Conservation (phyloP, 768 basidiomycete genomes). For the Leccinum ochraceum region DNA sequence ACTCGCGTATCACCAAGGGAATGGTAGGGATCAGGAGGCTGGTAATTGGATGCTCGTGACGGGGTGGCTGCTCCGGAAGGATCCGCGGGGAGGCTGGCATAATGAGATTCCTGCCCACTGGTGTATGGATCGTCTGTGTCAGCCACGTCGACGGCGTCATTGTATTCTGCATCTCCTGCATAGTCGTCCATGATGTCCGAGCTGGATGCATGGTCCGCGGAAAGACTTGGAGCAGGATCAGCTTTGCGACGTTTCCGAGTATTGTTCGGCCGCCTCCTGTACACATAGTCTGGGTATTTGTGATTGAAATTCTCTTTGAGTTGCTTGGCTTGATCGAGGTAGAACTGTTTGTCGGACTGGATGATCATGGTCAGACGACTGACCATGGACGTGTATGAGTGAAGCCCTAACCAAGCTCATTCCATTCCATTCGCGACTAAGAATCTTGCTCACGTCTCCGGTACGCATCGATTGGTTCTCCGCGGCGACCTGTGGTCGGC, state of each 20-base stretch:
- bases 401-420: slow-evolving; percentile 65
- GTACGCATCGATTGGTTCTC: slow-evolving; percentile 89
- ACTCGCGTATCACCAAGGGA: slow-evolving; percentile 28
- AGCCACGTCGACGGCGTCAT: slow-evolving; percentile 39
- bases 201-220: slow-evolving; percentile 32
- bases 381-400: slow-evolving; percentile 3
- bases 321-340: slow-evolving; percentile 82
- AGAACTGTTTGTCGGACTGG: slow-evolving; percentile 83
- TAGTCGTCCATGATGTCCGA: slow-evolving; percentile 38
- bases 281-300: slow-evolving; percentile 89
- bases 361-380: slow-evolving; percentile 18
- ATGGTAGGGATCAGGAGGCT: slow-evolving; percentile 28
- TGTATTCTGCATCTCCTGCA: slow-evolving; percentile 30
- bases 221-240: slow-evolving; percentile 33
- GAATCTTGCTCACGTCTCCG: slow-evolving; percentile 85
- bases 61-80: slow-evolving; percentile 12
- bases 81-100: slow-evolving; percentile 26
- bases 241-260: slow-evolving; percentile 63
- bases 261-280: slow-evolving; percentile 85
- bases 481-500: slow-evolving; percentile 82
- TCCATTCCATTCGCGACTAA: slow-evolving; percentile 82
- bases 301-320: slow-evolving; percentile 85
- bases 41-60: slow-evolving; percentile 26
- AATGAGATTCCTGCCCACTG: slow-evolving; percentile 22
- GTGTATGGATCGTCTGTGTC: slow-evolving; percentile 25